Percentiles rank a stretch among this genome's conserved stretches.
Evolutionary conservation across 371 early-diverging fungal genomes (phyloP).

Genomic region (Enterospora canceri): DNA sequence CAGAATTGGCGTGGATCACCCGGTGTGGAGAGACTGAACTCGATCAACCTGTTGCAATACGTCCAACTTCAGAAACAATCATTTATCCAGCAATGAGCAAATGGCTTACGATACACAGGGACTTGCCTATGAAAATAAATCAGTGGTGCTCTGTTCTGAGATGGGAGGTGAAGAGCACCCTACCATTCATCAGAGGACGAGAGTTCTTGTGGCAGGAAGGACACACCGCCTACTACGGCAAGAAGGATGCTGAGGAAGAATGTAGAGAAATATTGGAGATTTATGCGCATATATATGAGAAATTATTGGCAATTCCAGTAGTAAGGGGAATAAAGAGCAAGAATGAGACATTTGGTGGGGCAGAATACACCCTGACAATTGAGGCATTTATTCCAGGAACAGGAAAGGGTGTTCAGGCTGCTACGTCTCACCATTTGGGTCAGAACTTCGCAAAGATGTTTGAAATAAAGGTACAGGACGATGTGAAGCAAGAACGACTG

Average conservation of each 20-base stretch:
- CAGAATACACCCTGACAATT: slow-evolving; percentile 87
- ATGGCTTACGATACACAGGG: slow-evolving; percentile 93
- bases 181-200: slow-evolving; percentile 93
- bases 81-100: slow-evolving; percentile 97
- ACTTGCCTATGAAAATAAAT: slow-evolving; percentile 89
- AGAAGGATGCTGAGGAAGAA: slow-evolving; percentile 77
- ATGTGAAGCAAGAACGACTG: slow-evolving; percentile 51
- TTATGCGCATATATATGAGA: slow-evolving; percentile 85
- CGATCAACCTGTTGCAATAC: slow-evolving; percentile 88
- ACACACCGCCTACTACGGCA: slow-evolving; percentile 84
- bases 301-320: slow-evolving; percentile 92
- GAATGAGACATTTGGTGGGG: slow-evolving; percentile 98
- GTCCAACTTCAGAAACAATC: slow-evolving; percentile 98
- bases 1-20: slow-evolving; percentile 99
- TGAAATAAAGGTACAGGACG: slow-evolving; percentile 66
- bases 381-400: slow-evolving; percentile 93
- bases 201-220: slow-evolving; percentile 99
- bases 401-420: slow-evolving; percentile 96
- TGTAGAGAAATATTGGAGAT: slow-evolving; percentile 77
- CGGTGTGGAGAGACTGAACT: slow-evolving; percentile 74
- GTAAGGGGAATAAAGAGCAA: slow-evolving; percentile 93
- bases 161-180: slow-evolving; percentile 98
- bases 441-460: slow-evolving; percentile 99
- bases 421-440: slow-evolving; percentile 94
- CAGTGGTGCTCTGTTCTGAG: slow-evolving; percentile 99